phyloP scores from a whole-genome alignment of 2,329 filamentous ascomycete genomes.

The Cladosporium sp. region DNA sequence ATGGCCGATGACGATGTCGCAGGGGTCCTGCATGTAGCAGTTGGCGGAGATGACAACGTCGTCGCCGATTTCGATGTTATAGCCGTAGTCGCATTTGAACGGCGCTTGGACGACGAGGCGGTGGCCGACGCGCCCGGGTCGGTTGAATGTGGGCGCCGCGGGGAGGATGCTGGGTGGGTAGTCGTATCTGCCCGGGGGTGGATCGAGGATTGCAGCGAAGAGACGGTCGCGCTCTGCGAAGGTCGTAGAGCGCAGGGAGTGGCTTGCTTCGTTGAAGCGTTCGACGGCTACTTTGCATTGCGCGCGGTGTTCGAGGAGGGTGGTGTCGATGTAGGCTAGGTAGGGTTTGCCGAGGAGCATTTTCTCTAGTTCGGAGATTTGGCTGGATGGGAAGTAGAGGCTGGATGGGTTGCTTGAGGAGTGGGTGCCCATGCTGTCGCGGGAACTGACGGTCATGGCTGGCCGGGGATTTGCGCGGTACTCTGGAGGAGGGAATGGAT shows the following conservation, averaged over 20 bases:
- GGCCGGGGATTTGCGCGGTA: slow-evolving; percentile 4
- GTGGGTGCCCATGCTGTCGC: slow-evolving; percentile 28
- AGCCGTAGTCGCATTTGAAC: slow-evolving; percentile 91
- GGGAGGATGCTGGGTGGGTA: slow-evolving; percentile 42
- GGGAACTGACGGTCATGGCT: slow-evolving; percentile 17
- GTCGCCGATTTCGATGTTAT: slow-evolving; percentile 84
- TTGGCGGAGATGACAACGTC: slow-evolving; percentile 78
- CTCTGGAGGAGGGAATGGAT: slow-evolving; percentile 1
- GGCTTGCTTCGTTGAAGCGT: slow-evolving; percentile 79
- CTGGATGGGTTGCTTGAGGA: slow-evolving; percentile 45
- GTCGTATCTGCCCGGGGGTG: slow-evolving; percentile 42
- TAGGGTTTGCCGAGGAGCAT: slow-evolving; percentile 82
- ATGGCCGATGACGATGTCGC: slow-evolving; percentile 73
- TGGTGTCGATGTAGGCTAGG: slow-evolving; percentile 65
- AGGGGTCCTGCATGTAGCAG: slow-evolving; percentile 84
- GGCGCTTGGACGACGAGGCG: slow-evolving; percentile 77
- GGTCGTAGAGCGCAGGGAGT: slow-evolving; percentile 63
- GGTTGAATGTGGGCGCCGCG: slow-evolving; percentile 31
- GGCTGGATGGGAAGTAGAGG: slow-evolving; percentile 37
- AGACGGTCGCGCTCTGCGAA: slow-evolving; percentile 62
- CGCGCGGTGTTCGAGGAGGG: slow-evolving; percentile 78
- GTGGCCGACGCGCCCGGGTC: slow-evolving; percentile 54
- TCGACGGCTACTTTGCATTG: slow-evolving; percentile 76
- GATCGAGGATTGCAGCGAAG: slow-evolving; percentile 67
- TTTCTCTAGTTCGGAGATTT: slow-evolving; percentile 69